Conservation (phyloP, 139 green algal genomes). For the Chlamydomonas asymmetrica region DNA sequence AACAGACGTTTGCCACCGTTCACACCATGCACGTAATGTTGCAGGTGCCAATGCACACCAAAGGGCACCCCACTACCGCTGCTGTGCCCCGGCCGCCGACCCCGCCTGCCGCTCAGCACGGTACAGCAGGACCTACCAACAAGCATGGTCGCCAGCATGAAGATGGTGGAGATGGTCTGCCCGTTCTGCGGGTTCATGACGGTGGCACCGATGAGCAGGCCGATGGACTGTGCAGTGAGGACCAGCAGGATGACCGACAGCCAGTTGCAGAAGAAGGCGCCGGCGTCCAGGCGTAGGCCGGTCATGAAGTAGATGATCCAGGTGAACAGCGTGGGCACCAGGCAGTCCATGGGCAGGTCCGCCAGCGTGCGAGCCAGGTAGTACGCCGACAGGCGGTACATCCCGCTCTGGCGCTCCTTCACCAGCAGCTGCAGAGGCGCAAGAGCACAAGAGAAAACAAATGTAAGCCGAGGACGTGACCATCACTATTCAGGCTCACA, state of each 20-base stretch:
- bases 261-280: slow-evolving; percentile 72
- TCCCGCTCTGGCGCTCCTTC: slow-evolving; percentile 67
- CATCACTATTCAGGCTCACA: too few relatives aligned
- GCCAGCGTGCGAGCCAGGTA: slow-evolving; percentile 64
- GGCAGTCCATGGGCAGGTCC: slow-evolving; percentile 75
- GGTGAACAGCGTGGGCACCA: slow-evolving; percentile 59
- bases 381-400: slow-evolving; percentile 86
- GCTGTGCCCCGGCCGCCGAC: too few relatives aligned
- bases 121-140: slow-evolving; percentile 14
- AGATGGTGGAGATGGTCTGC: slow-evolving; percentile 59
- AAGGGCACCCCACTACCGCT: too few relatives aligned
- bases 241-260: slow-evolving; percentile 53
- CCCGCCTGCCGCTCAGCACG: not conserved
- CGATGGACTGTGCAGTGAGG: slow-evolving; percentile 64
- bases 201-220: slow-evolving; percentile 72
- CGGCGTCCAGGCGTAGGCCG: slow-evolving; percentile 41
- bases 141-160: slow-evolving; percentile 70
- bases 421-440: slow-evolving; percentile 45
- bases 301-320: slow-evolving; percentile 69
- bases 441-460: too few relatives aligned
- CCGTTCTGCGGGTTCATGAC: slow-evolving; percentile 55
- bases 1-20: too few relatives aligned
- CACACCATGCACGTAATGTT: too few relatives aligned
- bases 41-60: too few relatives aligned
- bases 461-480: too few relatives aligned